phyloP scores from a whole-genome alignment of 1,139 yeast species.

The Barnettozyma hawaiiensis region DNA sequence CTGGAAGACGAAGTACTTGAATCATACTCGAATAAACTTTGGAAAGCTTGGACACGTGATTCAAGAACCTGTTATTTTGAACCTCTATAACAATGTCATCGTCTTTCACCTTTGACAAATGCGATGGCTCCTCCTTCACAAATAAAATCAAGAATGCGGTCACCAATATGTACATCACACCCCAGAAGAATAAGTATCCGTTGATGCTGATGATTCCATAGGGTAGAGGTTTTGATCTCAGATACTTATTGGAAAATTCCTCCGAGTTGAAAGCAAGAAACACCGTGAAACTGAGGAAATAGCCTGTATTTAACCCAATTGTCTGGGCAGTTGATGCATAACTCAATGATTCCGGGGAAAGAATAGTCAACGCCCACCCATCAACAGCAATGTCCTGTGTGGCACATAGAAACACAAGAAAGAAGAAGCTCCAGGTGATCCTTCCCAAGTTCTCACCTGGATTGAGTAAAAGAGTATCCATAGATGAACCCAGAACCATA shows the following conservation, averaged over 20 bases:
- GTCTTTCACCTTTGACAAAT: slow-evolving; percentile 31
- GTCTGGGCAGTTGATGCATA: slow-evolving; percentile 98
- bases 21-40: slow-evolving; percentile 71
- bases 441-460: slow-evolving; percentile 50
- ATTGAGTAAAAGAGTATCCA: slow-evolving; percentile 50
- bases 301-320: slow-evolving; percentile 88
- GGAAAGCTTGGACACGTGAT: slow-evolving; percentile 6
- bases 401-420: slow-evolving; percentile 82
- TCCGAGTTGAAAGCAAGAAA: slow-evolving; percentile 87
- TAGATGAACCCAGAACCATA: slow-evolving; percentile 52
- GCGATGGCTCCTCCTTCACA: slow-evolving; percentile 64
- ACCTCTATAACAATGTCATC: slow-evolving; percentile 26
- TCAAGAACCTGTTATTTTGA: slow-evolving; percentile 6
- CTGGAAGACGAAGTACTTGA: slow-evolving; percentile 66
- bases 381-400: slow-evolving; percentile 99
- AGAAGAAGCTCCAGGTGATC: slow-evolving; percentile 63
- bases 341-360: slow-evolving; percentile 74
- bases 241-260: slow-evolving; percentile 83
- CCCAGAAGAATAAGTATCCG: slow-evolving; percentile 74
- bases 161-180: slow-evolving; percentile 60
- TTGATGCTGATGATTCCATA: slow-evolving; percentile 68
- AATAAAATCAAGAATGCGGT: slow-evolving; percentile 54
- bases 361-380: slow-evolving; percentile 94
- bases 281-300: slow-evolving; percentile 85
- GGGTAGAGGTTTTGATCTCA: slow-evolving; percentile 55